phyloP scores from a whole-genome alignment of 2,329 filamentous ascomycete genomes.

The Neofusicoccum laricinum region DNA sequence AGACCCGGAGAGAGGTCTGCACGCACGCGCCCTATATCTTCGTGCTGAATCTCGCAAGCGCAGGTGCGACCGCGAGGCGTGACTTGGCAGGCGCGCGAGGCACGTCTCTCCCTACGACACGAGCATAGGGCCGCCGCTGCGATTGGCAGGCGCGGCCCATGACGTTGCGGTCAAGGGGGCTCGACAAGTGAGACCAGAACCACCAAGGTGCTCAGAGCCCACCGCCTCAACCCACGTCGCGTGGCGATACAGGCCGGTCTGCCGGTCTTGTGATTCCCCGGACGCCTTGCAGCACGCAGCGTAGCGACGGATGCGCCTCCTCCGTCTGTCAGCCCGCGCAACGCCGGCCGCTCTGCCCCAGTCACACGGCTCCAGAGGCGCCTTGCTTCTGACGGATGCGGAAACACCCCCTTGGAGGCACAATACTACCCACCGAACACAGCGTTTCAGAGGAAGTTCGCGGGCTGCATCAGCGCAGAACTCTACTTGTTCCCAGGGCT shows the following conservation, averaged over 20 bases:
- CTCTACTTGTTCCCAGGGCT: too few relatives aligned
- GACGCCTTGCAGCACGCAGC: neutral
- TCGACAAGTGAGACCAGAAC: neutral
- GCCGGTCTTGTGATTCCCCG: neutral
- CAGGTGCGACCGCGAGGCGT: neutral
- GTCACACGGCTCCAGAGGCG: neutral
- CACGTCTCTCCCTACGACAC: conserved; percentile 10
- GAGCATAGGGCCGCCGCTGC: neutral
- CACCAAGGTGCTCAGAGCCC: conserved; percentile 9
- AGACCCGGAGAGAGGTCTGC: neutral
- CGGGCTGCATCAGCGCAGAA: too few relatives aligned
- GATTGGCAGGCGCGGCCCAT: neutral
- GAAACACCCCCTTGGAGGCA: too few relatives aligned
- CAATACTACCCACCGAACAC: too few relatives aligned
- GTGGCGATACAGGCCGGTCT: neutral
- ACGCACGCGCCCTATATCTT: conserved; percentile 7
- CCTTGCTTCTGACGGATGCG: too few relatives aligned
- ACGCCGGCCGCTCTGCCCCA: neutral
- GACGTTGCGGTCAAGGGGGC: conserved; percentile 1
- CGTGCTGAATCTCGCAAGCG: neutral
- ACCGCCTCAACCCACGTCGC: conserved; percentile 4
- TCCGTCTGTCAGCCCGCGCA: neutral
- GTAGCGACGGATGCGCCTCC: neutral
- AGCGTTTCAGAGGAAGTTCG: too few relatives aligned
- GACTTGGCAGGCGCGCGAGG: conserved; percentile 9